Percentiles rank a stretch among this genome's conserved stretches.
These are phyloP conservation scores for Aureobasidium leucospermi DNA, from an alignment of 2,329 filamentous ascomycete species.

Conservation along the genomic window DNA sequence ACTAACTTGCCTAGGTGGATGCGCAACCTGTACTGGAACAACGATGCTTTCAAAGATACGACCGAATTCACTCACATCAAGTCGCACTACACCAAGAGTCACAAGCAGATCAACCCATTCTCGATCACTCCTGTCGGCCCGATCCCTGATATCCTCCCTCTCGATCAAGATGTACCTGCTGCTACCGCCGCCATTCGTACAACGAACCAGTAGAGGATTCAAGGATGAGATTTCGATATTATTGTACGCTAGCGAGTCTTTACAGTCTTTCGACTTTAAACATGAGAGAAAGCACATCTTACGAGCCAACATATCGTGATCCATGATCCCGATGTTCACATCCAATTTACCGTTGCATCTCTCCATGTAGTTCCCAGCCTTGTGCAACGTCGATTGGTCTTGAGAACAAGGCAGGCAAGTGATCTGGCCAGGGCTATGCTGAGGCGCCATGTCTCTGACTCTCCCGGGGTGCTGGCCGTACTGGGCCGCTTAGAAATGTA, in stretches of 20 bases:
- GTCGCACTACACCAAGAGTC: conserved; percentile 62
- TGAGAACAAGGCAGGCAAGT: neutral
- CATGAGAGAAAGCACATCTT: neutral
- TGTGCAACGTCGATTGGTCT: neutral
- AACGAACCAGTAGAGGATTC: neutral
- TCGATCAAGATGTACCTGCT: conserved; percentile 69
- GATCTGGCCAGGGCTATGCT: neutral
- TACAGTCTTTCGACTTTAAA: neutral
- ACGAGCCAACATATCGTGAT: neutral
- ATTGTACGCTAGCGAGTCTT: conserved; percentile 4
- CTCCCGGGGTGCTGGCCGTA: neutral
- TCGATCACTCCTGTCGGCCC: conserved; percentile 80
- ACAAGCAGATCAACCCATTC: conserved; percentile 57
- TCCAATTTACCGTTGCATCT: neutral
- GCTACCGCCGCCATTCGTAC: conserved; percentile 2
- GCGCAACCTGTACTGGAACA: conserved; percentile 75
- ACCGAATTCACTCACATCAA: conserved; percentile 96
- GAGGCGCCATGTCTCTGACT: neutral
- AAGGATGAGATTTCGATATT: neutral
- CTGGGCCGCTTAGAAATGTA: neutral
- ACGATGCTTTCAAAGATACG: conserved; percentile 68
- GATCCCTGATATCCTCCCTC: conserved; percentile 68
- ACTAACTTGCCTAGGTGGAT: conserved; percentile 51
- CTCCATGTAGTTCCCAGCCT: neutral
- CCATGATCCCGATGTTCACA: neutral